Conservation (phyloP, 2,329 filamentous ascomycete genomes). For the Fusarium poae region DNA sequence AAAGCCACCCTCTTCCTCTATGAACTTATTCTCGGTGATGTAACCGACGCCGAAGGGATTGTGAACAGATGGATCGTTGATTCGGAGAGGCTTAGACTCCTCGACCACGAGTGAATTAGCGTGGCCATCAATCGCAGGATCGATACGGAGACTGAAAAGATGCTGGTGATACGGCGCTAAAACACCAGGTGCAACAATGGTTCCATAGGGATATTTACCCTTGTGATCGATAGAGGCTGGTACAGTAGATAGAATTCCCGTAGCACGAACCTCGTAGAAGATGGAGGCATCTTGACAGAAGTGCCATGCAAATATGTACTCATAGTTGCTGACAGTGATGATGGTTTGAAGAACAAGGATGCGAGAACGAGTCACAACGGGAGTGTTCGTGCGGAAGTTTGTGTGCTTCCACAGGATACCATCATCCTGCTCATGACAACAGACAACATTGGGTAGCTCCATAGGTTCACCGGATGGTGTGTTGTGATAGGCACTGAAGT, state of each 20-base stretch:
- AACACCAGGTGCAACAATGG: constrained; percentile 45
- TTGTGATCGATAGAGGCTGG: constrained; percentile 66
- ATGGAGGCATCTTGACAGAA: constrained; percentile 66
- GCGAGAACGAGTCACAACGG: constrained; percentile 67
- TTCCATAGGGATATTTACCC: constrained; percentile 67
- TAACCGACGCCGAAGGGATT: constrained; percentile 68
- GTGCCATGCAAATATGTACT: constrained; percentile 62
- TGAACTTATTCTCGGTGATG: constrained; percentile 53
- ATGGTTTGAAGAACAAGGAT: constrained; percentile 72
- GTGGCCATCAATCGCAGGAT: constrained; percentile 72
- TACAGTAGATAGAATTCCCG: constrained; percentile 59
- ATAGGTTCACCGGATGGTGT: constrained; percentile 51
- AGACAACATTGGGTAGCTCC: constrained; percentile 54
- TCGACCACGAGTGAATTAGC: constrained; percentile 64
- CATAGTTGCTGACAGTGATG: constrained; percentile 74
- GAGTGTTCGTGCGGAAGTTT: constrained; percentile 68
- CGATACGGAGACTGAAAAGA: constrained; percentile 74
- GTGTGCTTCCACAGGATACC: constrained; percentile 74
- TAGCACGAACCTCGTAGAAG: constrained; percentile 53
- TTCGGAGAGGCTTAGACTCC: constrained; percentile 59
- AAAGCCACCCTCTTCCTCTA: constrained; percentile 58
- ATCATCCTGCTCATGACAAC: constrained; percentile 55
- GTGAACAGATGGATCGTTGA: constrained; percentile 54
- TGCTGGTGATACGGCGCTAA: constrained; percentile 64
- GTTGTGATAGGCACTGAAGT: constrained; percentile 54